Conservation (phyloP, 2,329 filamentous ascomycete species). For the Clonostachys rosea region DNA sequence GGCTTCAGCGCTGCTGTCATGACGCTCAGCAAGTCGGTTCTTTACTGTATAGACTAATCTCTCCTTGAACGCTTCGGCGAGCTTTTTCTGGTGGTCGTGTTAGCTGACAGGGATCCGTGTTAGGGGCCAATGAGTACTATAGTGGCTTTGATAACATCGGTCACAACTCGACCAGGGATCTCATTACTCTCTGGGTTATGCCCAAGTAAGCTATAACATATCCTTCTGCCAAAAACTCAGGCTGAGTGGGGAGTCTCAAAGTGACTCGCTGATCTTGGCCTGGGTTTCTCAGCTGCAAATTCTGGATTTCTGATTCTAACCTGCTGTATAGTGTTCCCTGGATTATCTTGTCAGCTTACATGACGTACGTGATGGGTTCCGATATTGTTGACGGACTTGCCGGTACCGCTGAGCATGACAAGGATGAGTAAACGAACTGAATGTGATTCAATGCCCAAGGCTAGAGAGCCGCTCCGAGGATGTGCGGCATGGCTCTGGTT, state of each 20-base stretch:
- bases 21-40: slow-evolving; percentile 57
- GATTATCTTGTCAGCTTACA: slow-evolving; percentile 47
- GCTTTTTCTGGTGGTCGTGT: not conserved
- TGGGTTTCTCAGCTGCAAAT: not conserved
- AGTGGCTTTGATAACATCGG: slow-evolving; percentile 52
- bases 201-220: slow-evolving; percentile 43
- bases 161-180: slow-evolving; percentile 40
- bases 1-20: slow-evolving; percentile 51
- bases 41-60: slow-evolving; percentile 45
- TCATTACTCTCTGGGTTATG: slow-evolving; percentile 52
- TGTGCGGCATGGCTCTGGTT: no score
- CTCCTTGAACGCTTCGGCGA: not conserved
- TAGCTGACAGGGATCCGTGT: not conserved
- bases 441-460: no score
- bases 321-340: slow-evolving; percentile 41
- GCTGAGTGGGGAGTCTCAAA: no score
- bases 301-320: not conserved
- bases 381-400: slow-evolving; percentile 44
- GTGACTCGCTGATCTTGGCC: no score
- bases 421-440: slow-evolving; percentile 27
- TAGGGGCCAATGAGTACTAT: slow-evolving; percentile 53
- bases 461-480: no score
- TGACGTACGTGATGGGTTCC: slow-evolving; percentile 41
- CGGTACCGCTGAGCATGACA: slow-evolving; percentile 24
- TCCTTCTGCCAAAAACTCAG: not conserved